phyloP scores from a whole-genome alignment of 2,329 filamentous ascomycete species.

The Aspergillus spinulosporus region DNA sequence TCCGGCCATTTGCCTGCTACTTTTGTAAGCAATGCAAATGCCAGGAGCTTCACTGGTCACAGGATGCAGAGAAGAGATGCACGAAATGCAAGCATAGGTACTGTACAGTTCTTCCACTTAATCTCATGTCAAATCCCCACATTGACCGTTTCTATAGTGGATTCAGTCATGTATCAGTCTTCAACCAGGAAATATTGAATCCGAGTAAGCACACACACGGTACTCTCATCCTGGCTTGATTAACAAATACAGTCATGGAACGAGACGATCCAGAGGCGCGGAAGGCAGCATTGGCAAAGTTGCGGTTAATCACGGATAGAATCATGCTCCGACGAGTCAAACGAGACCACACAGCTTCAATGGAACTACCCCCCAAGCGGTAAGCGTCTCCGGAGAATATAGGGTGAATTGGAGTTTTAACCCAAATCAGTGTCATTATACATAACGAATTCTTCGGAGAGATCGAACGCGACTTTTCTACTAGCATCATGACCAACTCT shows the following conservation, averaged over 20 bases:
- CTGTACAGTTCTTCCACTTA: constrained; percentile 19
- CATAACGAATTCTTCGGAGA: constrained; percentile 96
- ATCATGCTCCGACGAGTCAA: constrained; percentile 97
- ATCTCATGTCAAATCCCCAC: constrained; percentile 1
- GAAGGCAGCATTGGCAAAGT: constrained; percentile 71
- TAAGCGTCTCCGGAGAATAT: constrained; percentile 21
- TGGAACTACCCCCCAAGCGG: constrained; percentile 96
- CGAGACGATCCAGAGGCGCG: constrained; percentile 55
- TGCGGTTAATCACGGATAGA: constrained; percentile 83
- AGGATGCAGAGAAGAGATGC: constrained; percentile 71
- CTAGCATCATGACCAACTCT: constrained; percentile 91
- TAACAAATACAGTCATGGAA: constrained; percentile 54
- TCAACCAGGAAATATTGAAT: constrained; percentile 93
- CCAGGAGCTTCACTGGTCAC: constrained; percentile 77
- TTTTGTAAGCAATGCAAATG: constrained; percentile 88
- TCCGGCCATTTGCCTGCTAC: constrained; percentile 87
- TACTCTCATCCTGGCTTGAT: constrained; percentile 25
- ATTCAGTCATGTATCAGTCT: constrained; percentile 73
- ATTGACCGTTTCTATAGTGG: constrained; percentile 41
- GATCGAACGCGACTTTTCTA: constrained; percentile 91
- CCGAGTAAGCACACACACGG: constrained; percentile 51
- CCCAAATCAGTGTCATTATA: constrained; percentile 64
- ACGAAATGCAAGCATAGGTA: constrained; percentile 63
- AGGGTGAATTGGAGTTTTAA: constrained; percentile 10
- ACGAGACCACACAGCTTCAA: constrained; percentile 86